These are phyloP conservation scores for Diversispora epigaea DNA, from an alignment of 192 early-diverging fungal genomes.

Conservation along the genomic window DNA sequence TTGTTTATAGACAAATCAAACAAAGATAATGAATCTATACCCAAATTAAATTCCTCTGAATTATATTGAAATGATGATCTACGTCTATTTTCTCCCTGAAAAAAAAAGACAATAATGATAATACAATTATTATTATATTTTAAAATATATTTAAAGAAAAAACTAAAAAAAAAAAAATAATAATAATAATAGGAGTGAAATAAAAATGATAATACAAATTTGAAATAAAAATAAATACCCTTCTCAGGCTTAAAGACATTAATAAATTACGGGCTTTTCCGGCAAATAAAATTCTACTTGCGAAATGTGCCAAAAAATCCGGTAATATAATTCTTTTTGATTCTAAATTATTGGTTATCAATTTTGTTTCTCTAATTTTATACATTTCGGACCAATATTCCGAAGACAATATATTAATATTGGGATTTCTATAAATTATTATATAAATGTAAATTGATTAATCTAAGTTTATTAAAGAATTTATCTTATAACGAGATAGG, in stretches of 20 bases:
- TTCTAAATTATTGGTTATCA: background rate
- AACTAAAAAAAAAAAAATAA: too few species aligned
- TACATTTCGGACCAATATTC: conserved; percentile 39
- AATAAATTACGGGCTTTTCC: conserved; percentile 38
- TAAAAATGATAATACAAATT: background rate
- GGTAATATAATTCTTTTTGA: conserved; percentile 1
- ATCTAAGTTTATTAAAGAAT: background rate
- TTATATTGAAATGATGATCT: conserved; percentile 2
- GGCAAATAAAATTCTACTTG: conserved; percentile 28
- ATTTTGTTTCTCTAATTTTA: conserved; percentile 9
- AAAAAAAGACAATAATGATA: background rate
- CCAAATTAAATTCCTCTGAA: conserved; percentile 1
- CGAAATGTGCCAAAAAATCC: conserved; percentile 27
- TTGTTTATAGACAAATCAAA: background rate
- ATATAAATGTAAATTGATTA: too few species aligned
- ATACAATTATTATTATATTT: too few species aligned
- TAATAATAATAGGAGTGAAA: background rate
- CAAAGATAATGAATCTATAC: background rate
- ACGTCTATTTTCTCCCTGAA: background rate
- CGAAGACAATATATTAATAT: background rate
- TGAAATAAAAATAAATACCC: conserved; percentile 14
- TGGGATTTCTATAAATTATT: background rate
- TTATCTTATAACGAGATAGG: background rate
- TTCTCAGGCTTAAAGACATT: conserved; percentile 3
- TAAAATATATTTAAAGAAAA: too few species aligned